These are phyloP conservation scores for Sordaria brevicollis DNA, from an alignment of 495 filamentous ascomycete species.

Conservation along the genomic window DNA sequence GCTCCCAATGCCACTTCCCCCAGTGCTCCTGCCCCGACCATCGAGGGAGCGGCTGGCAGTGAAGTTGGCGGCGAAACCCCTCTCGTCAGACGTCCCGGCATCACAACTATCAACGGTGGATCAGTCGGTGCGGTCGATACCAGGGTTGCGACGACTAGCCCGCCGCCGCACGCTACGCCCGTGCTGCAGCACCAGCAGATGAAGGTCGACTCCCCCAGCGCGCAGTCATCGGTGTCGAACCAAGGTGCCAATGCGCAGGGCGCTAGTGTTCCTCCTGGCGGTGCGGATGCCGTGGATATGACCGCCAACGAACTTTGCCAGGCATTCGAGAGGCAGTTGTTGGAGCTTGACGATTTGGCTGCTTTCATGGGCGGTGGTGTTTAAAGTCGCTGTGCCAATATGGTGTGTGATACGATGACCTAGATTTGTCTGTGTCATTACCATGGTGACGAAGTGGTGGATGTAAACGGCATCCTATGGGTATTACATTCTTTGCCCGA, in stretches of 20 bases:
- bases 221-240: constrained; percentile 19
- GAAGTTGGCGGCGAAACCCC: constrained; percentile 29
- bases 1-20: not conserved
- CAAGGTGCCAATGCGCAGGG: not conserved
- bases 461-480: not conserved
- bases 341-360: constrained; percentile 40
- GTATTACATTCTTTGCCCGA: not conserved
- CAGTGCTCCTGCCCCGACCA: constrained; percentile 6
- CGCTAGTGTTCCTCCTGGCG: not conserved
- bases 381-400: constrained; percentile 8
- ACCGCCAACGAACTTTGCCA: constrained; percentile 37
- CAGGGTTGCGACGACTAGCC: constrained; percentile 33
- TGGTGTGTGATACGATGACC: not conserved
- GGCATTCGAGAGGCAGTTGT: constrained; percentile 39
- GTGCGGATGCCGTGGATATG: constrained; percentile 30
- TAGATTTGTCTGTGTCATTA: not conserved
- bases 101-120: constrained; percentile 42
- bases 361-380: constrained; percentile 45
- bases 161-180: constrained; percentile 17
- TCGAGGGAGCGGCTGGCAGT: not conserved
- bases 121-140: constrained; percentile 24
- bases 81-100: constrained; percentile 29
- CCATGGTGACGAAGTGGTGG: not conserved
- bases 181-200: constrained; percentile 1
- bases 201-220: constrained; percentile 32